phyloP scores from a whole-genome alignment of 495 filamentous ascomycete species.

The Penicillium cinerascens region DNA sequence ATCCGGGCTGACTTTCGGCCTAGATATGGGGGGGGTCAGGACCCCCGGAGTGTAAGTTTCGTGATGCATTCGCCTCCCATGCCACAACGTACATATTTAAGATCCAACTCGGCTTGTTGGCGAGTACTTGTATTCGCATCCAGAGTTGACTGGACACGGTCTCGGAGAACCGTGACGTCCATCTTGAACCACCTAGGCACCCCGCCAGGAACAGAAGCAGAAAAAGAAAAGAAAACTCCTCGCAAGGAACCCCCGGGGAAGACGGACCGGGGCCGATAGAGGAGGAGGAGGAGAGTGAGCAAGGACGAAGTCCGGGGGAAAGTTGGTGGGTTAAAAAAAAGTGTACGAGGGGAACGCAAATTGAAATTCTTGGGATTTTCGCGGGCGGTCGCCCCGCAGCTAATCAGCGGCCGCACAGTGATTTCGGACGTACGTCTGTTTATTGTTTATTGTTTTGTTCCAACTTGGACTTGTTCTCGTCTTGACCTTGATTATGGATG shows the following conservation, averaged over 20 bases:
- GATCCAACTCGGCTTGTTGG: constrained; percentile 82
- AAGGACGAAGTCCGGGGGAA: neutral
- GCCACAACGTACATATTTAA: constrained; percentile 83
- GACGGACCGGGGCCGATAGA: constrained; percentile 10
- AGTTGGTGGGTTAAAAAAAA: constrained; percentile 7
- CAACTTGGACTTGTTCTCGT: no score
- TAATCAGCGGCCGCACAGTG: constrained; percentile 42
- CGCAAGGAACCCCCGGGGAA: constrained; percentile 15
- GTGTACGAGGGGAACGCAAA: constrained; percentile 14
- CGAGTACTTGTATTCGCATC: constrained; percentile 80
- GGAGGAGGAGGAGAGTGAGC: constrained; percentile 1
- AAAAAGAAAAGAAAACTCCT: constrained; percentile 18
- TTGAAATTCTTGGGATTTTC: constrained; percentile 37
- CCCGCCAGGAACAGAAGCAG: constrained; percentile 31
- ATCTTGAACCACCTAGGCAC: constrained; percentile 52
- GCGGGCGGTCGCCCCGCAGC: constrained; percentile 42
- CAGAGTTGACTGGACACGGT: constrained; percentile 84
- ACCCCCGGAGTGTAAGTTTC: constrained; percentile 16
- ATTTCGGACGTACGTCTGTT: constrained; percentile 5
- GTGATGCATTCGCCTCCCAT: constrained; percentile 7
- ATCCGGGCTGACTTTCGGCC: constrained; percentile 89
- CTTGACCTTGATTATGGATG: no score
- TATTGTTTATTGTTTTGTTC: neutral
- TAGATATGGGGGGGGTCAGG: constrained; percentile 37
- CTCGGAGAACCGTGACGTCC: constrained; percentile 83